phyloP scores from a whole-genome alignment of 2,329 filamentous ascomycete genomes.

The Pseudogymnoascus sp. region DNA sequence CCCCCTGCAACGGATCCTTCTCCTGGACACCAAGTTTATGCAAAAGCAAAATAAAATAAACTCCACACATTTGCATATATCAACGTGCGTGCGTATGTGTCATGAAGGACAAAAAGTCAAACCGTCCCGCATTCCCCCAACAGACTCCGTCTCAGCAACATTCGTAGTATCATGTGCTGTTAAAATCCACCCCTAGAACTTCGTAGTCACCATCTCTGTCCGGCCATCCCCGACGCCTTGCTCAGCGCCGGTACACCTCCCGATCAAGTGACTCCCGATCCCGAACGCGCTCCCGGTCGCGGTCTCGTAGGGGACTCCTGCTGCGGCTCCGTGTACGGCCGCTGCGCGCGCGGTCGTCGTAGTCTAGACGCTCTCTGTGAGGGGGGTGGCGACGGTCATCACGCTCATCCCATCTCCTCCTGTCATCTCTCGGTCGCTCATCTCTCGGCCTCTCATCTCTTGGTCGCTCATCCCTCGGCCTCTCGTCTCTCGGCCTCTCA shows the following conservation, averaged over 20 bases:
- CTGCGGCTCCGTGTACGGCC: slow-evolving; percentile 38
- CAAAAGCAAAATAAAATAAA: background rate
- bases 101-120: background rate
- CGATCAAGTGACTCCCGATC: slow-evolving; percentile 33
- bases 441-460: slow-evolving; percentile 35
- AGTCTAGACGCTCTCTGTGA: slow-evolving; percentile 32
- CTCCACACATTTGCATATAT: slow-evolving; percentile 2
- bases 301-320: slow-evolving; percentile 37
- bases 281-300: slow-evolving; percentile 37
- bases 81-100: background rate
- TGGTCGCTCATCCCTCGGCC: slow-evolving; percentile 26
- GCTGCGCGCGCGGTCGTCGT: slow-evolving; percentile 30
- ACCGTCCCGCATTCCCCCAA: background rate
- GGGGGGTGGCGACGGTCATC: slow-evolving; percentile 36
- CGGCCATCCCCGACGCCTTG: background rate
- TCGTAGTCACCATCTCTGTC: background rate
- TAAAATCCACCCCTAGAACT: background rate
- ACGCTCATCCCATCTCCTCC: slow-evolving; percentile 31
- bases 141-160: slow-evolving; percentile 6
- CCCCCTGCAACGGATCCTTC: background rate
- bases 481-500: slow-evolving; percentile 34
- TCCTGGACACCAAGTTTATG: slow-evolving; percentile 5
- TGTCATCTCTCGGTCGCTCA: slow-evolving; percentile 26
- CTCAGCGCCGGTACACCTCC: slow-evolving; percentile 13
- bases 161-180: background rate